Percentiles rank a stretch among this genome's conserved stretches.
These are phyloP conservation scores for Aspergillus pseudotamarii DNA, from an alignment of 2,329 filamentous ascomycete genomes.

Conservation along the genomic window DNA sequence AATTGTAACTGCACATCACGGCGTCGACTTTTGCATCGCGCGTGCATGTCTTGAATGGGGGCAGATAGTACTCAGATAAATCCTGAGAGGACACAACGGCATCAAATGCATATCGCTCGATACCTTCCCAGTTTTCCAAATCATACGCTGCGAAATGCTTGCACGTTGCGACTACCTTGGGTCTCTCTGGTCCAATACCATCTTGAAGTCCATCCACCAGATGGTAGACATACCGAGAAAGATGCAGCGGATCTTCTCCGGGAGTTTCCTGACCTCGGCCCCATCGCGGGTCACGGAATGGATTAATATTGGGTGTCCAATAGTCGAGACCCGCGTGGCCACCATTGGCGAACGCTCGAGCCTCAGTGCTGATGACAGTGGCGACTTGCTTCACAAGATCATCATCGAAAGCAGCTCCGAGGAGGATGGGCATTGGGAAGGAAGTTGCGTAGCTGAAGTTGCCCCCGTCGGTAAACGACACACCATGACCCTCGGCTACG, in stretches of 20 bases:
- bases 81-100: conserved; percentile 51
- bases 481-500: conserved; percentile 51
- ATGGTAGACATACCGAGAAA: conserved; percentile 18
- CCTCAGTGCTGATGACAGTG: conserved; percentile 57
- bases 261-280: conserved; percentile 62
- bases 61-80: conserved; percentile 66
- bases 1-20: conserved; percentile 64
- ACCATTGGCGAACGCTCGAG: conserved; percentile 64
- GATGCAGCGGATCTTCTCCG: conserved; percentile 42
- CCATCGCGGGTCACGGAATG: conserved; percentile 64
- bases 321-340: conserved; percentile 41
- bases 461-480: conserved; percentile 54
- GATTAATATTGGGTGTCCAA: conserved; percentile 65
- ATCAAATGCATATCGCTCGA: conserved; percentile 27
- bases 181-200: conserved; percentile 28
- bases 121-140: conserved; percentile 53
- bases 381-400: conserved; percentile 58
- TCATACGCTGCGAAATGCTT: conserved; percentile 62
- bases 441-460: conserved; percentile 59
- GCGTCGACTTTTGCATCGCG: conserved; percentile 58
- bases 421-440: conserved; percentile 64
- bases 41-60: conserved; percentile 64
- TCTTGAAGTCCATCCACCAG: conserved; percentile 50
- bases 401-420: conserved; percentile 63
- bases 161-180: conserved; percentile 56